Conservation (phyloP, 257 asterid species). For the Schizonepeta tenuifolia region DNA sequence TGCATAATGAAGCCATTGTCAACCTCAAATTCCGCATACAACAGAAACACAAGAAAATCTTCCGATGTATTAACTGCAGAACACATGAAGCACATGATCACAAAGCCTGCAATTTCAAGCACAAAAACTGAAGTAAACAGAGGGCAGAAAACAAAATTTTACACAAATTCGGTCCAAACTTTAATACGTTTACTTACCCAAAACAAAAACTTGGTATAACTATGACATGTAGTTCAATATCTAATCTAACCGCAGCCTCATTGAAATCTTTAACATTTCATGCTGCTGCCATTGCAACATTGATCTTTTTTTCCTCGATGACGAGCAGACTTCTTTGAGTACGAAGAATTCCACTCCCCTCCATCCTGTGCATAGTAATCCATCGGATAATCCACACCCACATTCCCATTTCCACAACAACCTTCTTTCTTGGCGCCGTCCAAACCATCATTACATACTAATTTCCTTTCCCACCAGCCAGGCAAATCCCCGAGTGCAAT, state of each 20-base stretch:
- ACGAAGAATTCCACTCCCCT: slow-evolving; percentile 91
- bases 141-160: not conserved
- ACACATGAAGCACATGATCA: not conserved
- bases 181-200: slow-evolving; percentile 22
- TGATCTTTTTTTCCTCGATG: slow-evolving; percentile 41
- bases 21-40: not conserved
- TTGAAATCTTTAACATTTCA: slow-evolving; percentile 24
- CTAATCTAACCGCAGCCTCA: slow-evolving; percentile 17
- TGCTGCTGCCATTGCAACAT: slow-evolving; percentile 41
- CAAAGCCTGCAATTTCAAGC: not conserved
- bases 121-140: slow-evolving; percentile 5
- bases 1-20: not conserved
- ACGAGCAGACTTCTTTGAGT: slow-evolving; percentile 67
- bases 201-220: slow-evolving; percentile 27
- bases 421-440: slow-evolving; percentile 42
- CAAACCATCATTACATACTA: slow-evolving; percentile 31
- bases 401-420: slow-evolving; percentile 48
- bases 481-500: slow-evolving; percentile 87
- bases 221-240: slow-evolving; percentile 21
- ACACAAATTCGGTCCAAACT: slow-evolving; percentile 10
- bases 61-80: not conserved
- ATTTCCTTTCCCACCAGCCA: slow-evolving; percentile 97
- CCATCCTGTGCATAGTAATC: slow-evolving; percentile 98
- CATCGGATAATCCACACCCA: slow-evolving; percentile 80
- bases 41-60: not conserved